phyloP scores from a whole-genome alignment of 345 rosid genomes.

The Noccaea caerulescens region DNA sequence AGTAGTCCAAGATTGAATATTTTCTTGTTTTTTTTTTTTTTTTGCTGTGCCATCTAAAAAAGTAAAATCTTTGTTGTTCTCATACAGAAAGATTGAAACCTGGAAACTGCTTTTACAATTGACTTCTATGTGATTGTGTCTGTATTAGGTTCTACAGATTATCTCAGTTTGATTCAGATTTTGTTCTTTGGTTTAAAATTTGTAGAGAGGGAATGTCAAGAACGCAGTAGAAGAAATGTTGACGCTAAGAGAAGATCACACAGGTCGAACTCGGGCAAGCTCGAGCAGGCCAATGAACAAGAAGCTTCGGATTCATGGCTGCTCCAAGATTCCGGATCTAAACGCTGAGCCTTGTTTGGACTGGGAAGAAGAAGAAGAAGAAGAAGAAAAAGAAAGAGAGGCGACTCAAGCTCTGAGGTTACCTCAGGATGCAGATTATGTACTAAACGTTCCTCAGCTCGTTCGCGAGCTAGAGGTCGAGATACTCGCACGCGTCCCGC shows the following conservation, averaged over 20 bases:
- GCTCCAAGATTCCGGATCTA: slow-evolving; percentile 35
- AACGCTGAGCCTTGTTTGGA: slow-evolving; percentile 41
- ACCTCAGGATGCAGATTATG: slow-evolving; percentile 98
- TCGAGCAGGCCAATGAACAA: slow-evolving; percentile 30
- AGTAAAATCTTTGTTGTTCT: neutral
- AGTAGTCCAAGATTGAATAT: neutral
- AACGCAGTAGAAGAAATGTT: slow-evolving; percentile 34
- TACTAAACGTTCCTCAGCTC: slow-evolving; percentile 55
- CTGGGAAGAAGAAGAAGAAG: slow-evolving; percentile 28
- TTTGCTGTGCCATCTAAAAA: neutral
- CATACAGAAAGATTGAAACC: neutral
- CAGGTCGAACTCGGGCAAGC: slow-evolving; percentile 14
- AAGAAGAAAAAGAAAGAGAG: too few relatives aligned
- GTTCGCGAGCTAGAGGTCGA: slow-evolving; percentile 69
- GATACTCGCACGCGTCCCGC: slow-evolving; percentile 73
- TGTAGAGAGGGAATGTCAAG: slow-evolving; percentile 50
- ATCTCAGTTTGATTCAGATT: slow-evolving; percentile 18
- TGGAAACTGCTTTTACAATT: neutral
- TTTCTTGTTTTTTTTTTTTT: neutral
- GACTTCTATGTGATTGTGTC: neutral
- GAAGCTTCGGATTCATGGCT: slow-evolving; percentile 36
- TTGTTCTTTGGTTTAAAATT: neutral
- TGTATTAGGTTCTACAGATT: neutral
- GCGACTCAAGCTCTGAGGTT: too few relatives aligned
- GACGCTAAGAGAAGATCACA: slow-evolving; percentile 39